Percentiles rank a stretch among this genome's conserved stretches.
Evolutionary conservation across 1,139 yeast species (phyloP).

Genomic region (Diutina sp.): DNA sequence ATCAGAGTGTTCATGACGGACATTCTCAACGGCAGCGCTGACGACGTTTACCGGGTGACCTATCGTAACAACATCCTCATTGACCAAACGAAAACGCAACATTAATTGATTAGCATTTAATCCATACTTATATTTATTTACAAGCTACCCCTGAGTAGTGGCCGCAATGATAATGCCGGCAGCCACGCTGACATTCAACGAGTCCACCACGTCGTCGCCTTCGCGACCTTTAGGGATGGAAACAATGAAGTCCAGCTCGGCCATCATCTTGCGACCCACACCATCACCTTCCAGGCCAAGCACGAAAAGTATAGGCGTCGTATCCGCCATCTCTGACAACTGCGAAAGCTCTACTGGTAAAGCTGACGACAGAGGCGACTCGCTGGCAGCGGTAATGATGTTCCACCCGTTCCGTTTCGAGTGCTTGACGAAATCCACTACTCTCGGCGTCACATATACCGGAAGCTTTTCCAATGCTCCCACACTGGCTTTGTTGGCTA

Average conservation of each 20-base stretch:
- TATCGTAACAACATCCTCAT: not conserved
- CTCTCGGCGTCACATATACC: slow-evolving; percentile 43
- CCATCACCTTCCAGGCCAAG: slow-evolving; percentile 85
- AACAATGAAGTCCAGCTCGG: slow-evolving; percentile 54
- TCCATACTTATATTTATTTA: not conserved
- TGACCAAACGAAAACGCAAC: not conserved
- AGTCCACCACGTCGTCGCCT: slow-evolving; percentile 45
- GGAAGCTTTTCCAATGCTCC: slow-evolving; percentile 79
- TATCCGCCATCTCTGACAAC: slow-evolving; percentile 26
- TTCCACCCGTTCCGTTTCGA: slow-evolving; percentile 56
- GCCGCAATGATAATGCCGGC: slow-evolving; percentile 46
- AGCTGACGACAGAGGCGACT: slow-evolving; percentile 15
- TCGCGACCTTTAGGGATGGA: slow-evolving; percentile 27
- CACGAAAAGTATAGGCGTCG: slow-evolving; percentile 55
- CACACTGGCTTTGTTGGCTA: slow-evolving; percentile 68
- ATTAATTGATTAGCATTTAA: not conserved
- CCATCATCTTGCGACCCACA: slow-evolving; percentile 50
- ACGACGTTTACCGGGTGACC: not conserved
- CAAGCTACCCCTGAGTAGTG: not conserved
- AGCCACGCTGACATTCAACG: slow-evolving; percentile 85
- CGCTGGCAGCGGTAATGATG: slow-evolving; percentile 46
- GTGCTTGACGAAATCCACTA: slow-evolving; percentile 48
- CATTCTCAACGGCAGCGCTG: not conserved
- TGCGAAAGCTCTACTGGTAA: slow-evolving; percentile 20
- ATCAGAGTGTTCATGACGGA: slow-evolving; percentile 6